Evolutionary conservation across 495 filamentous ascomycete species (phyloP), one percentile per base, ranked within the genome.

Genomic region (Penicillium macrosclerotiorum): DNA sequence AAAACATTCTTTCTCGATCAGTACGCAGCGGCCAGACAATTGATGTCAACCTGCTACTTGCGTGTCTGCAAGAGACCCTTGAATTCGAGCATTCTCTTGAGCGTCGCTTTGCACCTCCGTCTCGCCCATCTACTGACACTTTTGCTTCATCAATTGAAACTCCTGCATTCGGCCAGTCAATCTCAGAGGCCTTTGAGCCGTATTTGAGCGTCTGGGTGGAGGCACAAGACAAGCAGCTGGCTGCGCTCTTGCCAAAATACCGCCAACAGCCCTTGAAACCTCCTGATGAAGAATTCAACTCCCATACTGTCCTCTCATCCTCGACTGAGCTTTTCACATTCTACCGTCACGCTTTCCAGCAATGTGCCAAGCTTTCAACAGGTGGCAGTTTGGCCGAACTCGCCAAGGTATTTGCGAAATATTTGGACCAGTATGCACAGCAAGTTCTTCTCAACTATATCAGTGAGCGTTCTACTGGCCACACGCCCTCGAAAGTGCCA

Each of bases 161-260:
- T 3, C 82, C 85, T 3, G 84, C 81, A 36, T 96, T 96, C 63
- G 86, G 89, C 31, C 90, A 94, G 43, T 85, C 88, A 6, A 96
- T 98, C 53, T 98, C 93, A 1, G 90, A 95, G 45, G 93, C 93
- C 2, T 98, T 98, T 49, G 93, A 97, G 61, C 93, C 93, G 8
- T 97, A 97, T 63, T 75, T 98, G 30, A 95, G 89, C 59, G 73
- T 96, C 8, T 98, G 93, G 93, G 91, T 98, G 17, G 93, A 97
- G 47, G 88, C 87, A 20, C 93, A 97, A 65, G 93, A 96, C 58
- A 90, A 85, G 73, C 83, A 94, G 48, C 73, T 98, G 20, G 86
- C 89, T 8, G 72, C 76, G 5, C 82, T 96, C 70, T 86, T 98
- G 42, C 91, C 90, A 3, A 90, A 84, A 65, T 97, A 97, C 67